Base-by-base conservation (phyloP, 1,284 basidiomycete genomes). In the Leucoagaricus sp. region DNA sequence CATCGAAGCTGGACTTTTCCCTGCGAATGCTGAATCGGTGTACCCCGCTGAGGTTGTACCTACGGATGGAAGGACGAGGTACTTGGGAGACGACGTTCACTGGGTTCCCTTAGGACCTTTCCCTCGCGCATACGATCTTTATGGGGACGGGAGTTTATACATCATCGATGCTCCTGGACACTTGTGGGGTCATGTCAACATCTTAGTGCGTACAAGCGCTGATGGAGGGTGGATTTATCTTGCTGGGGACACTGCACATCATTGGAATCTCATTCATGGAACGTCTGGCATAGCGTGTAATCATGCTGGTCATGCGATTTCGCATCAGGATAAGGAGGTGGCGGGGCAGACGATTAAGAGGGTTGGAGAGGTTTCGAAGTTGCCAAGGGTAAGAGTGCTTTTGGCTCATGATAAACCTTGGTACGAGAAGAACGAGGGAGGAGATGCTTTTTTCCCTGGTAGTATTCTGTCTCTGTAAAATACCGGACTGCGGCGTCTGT, bases 171-270 rank as follows among this genome's bases (percentile, higher is more conserved):
- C 82, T 6, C 77, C 80, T 15, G 83, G 83, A 0, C 82, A 85
- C 65, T 67, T 81, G 19, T 66, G 72, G 0, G 83, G 83, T 0
- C 83, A 85, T 63, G 58, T 86, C 56, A 81, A 79, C 57, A 61
- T 79, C 23, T 74, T 86, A 17, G 80, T 73, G 21, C 79, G 85
- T 44, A 86, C 84, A 25, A 82, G 81, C 3, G 42, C 72, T 12
- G 75, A 82, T 46, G 83, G 83, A 4, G 75, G 70, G 2, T 85
- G 83, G 84, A 68, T 84, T 15, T 81, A 77, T 60, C 72, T 86
- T 25, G 83, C 73, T 1, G 82, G 77, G 0, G 84, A 85, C 64
- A 78, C 77, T 49, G 81, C 77, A 6, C 84, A 85, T 63, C 77
- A 84, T 65, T 75, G 75, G 72, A 71, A 77, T 19, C 67, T 85